These are phyloP conservation scores for Raffaelea arxii DNA, from an alignment of 2,329 filamentous ascomycete genomes.

Conservation along the genomic window DNA sequence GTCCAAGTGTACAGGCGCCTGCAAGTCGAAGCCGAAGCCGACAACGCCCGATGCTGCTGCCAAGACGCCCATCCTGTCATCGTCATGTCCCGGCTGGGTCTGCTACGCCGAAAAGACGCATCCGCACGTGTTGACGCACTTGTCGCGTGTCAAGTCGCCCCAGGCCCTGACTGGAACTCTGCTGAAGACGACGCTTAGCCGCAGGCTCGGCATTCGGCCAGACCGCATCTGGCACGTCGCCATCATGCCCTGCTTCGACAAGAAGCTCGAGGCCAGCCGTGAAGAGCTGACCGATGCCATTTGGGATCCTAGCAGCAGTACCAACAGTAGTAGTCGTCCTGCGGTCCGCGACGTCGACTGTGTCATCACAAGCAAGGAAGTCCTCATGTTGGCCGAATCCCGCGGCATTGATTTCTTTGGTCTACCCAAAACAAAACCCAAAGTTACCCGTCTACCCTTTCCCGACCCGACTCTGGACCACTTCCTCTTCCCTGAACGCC, in stretches of 20 bases:
- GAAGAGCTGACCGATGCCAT: slow-evolving; percentile 77
- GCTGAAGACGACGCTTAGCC: slow-evolving; percentile 76
- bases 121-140: slow-evolving; percentile 80
- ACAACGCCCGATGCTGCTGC: slow-evolving; percentile 1
- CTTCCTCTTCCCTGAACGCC: slow-evolving; percentile 61
- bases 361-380: slow-evolving; percentile 92
- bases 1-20: too few species aligned
- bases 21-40: slow-evolving; percentile 12
- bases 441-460: slow-evolving; percentile 35
- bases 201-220: slow-evolving; percentile 59
- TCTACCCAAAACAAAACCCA: slow-evolving; percentile 42
- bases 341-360: slow-evolving; percentile 87
- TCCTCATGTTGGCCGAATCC: slow-evolving; percentile 79
- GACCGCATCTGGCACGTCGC: slow-evolving; percentile 88
- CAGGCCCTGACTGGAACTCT: slow-evolving; percentile 87
- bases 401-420: slow-evolving; percentile 67
- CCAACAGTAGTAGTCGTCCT: slow-evolving; percentile 33
- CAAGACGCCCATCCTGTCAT: slow-evolving; percentile 57
- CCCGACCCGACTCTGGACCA: slow-evolving; percentile 60
- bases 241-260: slow-evolving; percentile 98
- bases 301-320: slow-evolving; percentile 57
- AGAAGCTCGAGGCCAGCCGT: slow-evolving; percentile 92
- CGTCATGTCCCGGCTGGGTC: slow-evolving; percentile 94
- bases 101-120: slow-evolving; percentile 99
- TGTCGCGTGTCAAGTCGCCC: slow-evolving; percentile 86